Evolutionary conservation across 1,139 yeast genomes (phyloP), one percentile per base, ranked within the genome.

Genomic region (Debaryomycetaceae sp.): DNA sequence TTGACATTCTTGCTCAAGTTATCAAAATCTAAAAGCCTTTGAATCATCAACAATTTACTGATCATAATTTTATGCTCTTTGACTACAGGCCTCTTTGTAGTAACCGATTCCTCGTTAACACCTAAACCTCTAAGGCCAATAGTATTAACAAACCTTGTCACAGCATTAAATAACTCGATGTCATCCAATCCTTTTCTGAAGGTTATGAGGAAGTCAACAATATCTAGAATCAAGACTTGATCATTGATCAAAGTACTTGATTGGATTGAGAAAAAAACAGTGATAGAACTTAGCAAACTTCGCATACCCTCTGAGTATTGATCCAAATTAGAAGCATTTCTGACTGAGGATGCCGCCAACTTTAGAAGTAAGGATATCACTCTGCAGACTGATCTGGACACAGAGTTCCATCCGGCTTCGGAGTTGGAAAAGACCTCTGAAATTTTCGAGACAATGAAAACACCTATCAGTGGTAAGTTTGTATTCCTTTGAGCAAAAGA

Each of bases 371-470:
- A 63, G 6, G 80, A 70, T 33, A 80, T 72, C 17, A 81, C 72
- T 47, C 91, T 75, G 53, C 88, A 83, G 41, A 82, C 65, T 0
- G 87, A 78, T 57, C 88, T 73, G 4, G 87, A 82, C 44, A 78
- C 70, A 29, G 82, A 70, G 57, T 71, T 80, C 90, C 90, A 84
- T 45, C 72, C 78, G 2, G 71, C 63, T 38, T 70, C 74, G 17
- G 83, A 83, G 38, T 72, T 70, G 8, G 68, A 57, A 51, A 81
- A 81, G 35, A 76, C 65, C 23, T 65, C 69, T 1, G 80, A 63
- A 55, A 80, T 68, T 50, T 75, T 68, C 36, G 66, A 62, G 38
- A 84, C 57, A 43, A 84, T 57, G 43, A 70, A 72, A 14, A 75
- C 60, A 6, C 89, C 89, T 45, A 82, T 69, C 5, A 62, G 59